phyloP scores from a whole-genome alignment of 495 filamentous ascomycete species.

The Podospora appendiculata region DNA sequence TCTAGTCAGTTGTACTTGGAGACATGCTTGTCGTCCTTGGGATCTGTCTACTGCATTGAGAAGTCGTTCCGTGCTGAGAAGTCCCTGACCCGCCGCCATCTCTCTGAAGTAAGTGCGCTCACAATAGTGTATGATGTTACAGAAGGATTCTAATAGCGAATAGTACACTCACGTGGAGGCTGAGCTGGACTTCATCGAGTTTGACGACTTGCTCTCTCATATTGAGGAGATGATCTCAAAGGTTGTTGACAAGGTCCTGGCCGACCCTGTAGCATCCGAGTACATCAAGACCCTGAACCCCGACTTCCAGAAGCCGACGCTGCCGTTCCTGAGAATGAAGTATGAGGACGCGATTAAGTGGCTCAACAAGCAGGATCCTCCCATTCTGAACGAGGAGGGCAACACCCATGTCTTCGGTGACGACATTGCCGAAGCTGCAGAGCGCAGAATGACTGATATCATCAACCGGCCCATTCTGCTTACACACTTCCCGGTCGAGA shows the following conservation, averaged over 20 bases:
- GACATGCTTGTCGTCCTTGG: constrained; percentile 82
- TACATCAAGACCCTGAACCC: constrained; percentile 80
- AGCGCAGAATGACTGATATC: constrained; percentile 93
- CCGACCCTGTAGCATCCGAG: constrained; percentile 59
- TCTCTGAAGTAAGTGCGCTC: too few relatives aligned
- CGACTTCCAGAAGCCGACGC: constrained; percentile 70
- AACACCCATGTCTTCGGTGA: constrained; percentile 87
- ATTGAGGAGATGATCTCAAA: constrained; percentile 83
- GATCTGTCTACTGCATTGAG: constrained; percentile 95
- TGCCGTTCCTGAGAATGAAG: constrained; percentile 92
- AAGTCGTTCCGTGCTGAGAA: constrained; percentile 98
- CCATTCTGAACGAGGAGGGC: constrained; percentile 84
- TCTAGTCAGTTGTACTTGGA: constrained; percentile 98
- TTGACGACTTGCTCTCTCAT: constrained; percentile 85
- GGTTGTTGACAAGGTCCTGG: constrained; percentile 69
- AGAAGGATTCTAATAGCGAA: too few relatives aligned
- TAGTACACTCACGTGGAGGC: constrained; percentile 92
- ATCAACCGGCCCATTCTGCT: constrained; percentile 94
- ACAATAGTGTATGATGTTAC: constrained; percentile 28
- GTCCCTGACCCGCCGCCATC: constrained; percentile 84
- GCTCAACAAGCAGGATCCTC: constrained; percentile 66
- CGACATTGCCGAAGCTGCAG: constrained; percentile 96
- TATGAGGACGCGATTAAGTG: constrained; percentile 92
- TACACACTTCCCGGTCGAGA: constrained; percentile 92
- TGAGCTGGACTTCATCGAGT: constrained; percentile 92